A percentile compares a stretch with the other conserved stretches of the same genome.
These are phyloP conservation scores for Aspergillus puulaauensis DNA, from an alignment of 2,329 filamentous ascomycete species.

Conservation along the genomic window DNA sequence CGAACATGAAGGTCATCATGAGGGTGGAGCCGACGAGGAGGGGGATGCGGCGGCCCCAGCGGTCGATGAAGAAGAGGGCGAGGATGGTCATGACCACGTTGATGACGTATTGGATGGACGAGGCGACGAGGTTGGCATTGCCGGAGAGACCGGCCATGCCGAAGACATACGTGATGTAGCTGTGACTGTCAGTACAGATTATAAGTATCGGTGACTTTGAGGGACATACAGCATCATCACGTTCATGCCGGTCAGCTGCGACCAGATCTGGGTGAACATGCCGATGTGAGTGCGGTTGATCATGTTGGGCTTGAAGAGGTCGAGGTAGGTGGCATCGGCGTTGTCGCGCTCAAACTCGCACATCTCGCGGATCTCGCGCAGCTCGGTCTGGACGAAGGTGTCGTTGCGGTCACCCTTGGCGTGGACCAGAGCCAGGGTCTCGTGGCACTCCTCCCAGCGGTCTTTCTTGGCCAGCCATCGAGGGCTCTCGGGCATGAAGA, in stretches of 20 bases:
- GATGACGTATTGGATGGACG: conserved; percentile 73
- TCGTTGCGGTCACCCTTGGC: conserved; percentile 64
- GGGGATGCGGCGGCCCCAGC: conserved; percentile 70
- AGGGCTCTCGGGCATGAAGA: conserved; percentile 56
- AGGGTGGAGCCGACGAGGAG: conserved; percentile 65
- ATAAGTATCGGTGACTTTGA: too few species aligned
- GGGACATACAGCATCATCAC: conserved; percentile 66
- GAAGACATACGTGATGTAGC: conserved; percentile 64
- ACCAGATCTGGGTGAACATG: conserved; percentile 73
- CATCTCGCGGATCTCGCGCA: conserved; percentile 70
- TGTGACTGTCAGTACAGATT: too few species aligned
- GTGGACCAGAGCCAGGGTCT: conserved; percentile 58
- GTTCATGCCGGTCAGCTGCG: conserved; percentile 75
- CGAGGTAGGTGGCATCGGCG: conserved; percentile 66
- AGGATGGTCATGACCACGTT: conserved; percentile 78
- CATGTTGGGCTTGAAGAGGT: conserved; percentile 73
- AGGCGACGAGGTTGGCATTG: conserved; percentile 61
- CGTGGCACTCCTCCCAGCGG: conserved; percentile 55
- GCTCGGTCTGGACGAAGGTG: conserved; percentile 66
- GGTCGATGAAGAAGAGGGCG: conserved; percentile 71
- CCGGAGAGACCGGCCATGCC: conserved; percentile 67
- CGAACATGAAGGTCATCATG: conserved; percentile 55
- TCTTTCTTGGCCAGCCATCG: conserved; percentile 64
- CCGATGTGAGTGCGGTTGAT: conserved; percentile 71
- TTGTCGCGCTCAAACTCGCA: conserved; percentile 72